Conservation (phyloP, 768 basidiomycete species). For the Inosperma sp. region DNA sequence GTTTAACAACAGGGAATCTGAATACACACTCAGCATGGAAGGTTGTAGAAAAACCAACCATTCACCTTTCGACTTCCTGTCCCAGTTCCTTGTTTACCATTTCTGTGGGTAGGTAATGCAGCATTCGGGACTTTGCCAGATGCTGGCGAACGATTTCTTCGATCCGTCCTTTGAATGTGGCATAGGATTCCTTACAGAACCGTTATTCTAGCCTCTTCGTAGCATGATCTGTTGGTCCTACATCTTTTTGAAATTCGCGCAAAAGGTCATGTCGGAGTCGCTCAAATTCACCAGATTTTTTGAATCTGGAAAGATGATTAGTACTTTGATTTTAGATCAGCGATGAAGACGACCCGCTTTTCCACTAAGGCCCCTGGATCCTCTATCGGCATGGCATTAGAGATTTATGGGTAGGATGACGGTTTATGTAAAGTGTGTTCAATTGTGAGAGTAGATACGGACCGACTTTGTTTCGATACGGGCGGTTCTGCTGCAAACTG, state of each 20-base stretch:
- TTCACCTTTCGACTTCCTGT: constrained; percentile 68
- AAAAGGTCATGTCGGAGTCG: constrained; percentile 63
- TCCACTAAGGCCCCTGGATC: constrained; percentile 60
- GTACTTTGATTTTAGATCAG: constrained; percentile 2
- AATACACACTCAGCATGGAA: constrained; percentile 2
- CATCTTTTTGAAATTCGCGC: constrained; percentile 56
- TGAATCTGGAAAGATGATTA: constrained; percentile 47
- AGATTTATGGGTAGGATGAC: too few species aligned
- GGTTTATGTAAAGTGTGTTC: too few species aligned
- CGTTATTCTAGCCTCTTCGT: background rate
- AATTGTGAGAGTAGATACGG: too few species aligned
- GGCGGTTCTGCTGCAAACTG: too few species aligned
- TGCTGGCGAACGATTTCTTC: constrained; percentile 58
- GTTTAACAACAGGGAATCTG: constrained; percentile 65
- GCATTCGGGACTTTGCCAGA: constrained; percentile 48
- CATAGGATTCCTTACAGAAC: constrained; percentile 48
- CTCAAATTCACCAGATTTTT: constrained; percentile 77
- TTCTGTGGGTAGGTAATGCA: constrained; percentile 50
- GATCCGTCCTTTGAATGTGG: constrained; percentile 52
- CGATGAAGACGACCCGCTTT: constrained; percentile 40
- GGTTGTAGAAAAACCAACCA: background rate
- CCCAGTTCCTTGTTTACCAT: constrained; percentile 55
- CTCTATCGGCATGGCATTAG: constrained; percentile 40
- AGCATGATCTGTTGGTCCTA: constrained; percentile 22
- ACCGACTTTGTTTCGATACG: too few species aligned